phyloP scores from a whole-genome alignment of 2,329 filamentous ascomycete genomes.

The Fusarium mexicanum region DNA sequence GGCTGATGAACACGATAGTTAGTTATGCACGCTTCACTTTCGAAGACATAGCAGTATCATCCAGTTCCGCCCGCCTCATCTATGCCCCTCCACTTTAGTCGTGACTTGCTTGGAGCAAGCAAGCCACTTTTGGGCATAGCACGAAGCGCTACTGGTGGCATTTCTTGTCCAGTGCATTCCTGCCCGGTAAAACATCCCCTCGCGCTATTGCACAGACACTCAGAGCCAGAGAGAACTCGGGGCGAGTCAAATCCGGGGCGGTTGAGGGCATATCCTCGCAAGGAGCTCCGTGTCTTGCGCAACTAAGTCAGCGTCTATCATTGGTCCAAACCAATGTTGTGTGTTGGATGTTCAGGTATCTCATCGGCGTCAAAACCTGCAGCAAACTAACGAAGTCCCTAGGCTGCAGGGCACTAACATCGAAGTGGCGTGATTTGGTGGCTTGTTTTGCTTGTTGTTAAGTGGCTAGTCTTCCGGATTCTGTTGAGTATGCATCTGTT shows the following conservation, averaged over 20 bases:
- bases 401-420: neutral
- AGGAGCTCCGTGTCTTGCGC: neutral
- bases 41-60: neutral
- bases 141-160: neutral
- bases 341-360: neutral
- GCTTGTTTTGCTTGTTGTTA: neutral
- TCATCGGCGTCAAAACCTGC: neutral
- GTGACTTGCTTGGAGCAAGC: too few species aligned
- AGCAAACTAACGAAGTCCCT: neutral
- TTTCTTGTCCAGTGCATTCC: neutral
- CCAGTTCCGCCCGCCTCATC: neutral
- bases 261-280: neutral
- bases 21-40: neutral
- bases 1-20: neutral
- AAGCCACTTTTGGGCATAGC: neutral
- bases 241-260: neutral
- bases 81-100: neutral
- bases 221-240: neutral
- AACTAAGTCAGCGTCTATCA: neutral
- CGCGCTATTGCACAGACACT: neutral
- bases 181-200: neutral
- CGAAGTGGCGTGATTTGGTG: neutral
- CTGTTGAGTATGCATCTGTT: neutral
- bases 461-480: neutral
- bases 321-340: neutral